Percentiles rank a stretch among this genome's conserved stretches.
Evolutionary conservation across 306 rosid genomes (phyloP).

Genomic region (Cucurbita argyrosperma): DNA sequence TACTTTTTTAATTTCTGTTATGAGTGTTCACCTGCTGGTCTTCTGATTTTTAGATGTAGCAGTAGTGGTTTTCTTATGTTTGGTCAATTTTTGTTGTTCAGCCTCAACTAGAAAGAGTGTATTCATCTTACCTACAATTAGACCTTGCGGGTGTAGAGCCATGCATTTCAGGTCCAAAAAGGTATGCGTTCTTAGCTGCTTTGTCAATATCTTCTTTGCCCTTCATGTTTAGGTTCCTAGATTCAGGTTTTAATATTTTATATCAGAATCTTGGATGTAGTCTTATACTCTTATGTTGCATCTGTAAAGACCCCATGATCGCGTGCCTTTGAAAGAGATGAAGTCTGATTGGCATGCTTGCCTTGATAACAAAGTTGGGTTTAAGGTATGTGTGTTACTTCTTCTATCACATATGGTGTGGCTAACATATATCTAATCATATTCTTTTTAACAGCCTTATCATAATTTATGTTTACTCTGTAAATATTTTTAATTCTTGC

Average conservation of each 20-base stretch:
- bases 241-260: neutral
- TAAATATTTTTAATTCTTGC: neutral
- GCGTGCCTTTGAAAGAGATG: constrained; percentile 75
- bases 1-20: neutral
- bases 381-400: constrained; percentile 46
- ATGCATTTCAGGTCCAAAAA: constrained; percentile 91
- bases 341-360: constrained; percentile 86
- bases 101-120: constrained; percentile 83
- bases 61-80: neutral
- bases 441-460: neutral
- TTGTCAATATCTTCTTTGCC: neutral
- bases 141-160: constrained; percentile 71
- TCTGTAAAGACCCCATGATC: constrained; percentile 70
- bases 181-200: constrained; percentile 26
- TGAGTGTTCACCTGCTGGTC: neutral
- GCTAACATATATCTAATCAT: neutral
- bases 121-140: constrained; percentile 84
- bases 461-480: neutral
- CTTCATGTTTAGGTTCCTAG: constrained; percentile 7
- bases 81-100: constrained; percentile 19
- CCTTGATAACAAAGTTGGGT: constrained; percentile 90
- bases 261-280: neutral
- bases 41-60: neutral
- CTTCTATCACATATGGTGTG: neutral
- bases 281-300: neutral